A percentile compares a stretch with the other conserved stretches of the same genome.
Conservation (phyloP, 305 asterid species). For the Solanum hybrid region DNA sequence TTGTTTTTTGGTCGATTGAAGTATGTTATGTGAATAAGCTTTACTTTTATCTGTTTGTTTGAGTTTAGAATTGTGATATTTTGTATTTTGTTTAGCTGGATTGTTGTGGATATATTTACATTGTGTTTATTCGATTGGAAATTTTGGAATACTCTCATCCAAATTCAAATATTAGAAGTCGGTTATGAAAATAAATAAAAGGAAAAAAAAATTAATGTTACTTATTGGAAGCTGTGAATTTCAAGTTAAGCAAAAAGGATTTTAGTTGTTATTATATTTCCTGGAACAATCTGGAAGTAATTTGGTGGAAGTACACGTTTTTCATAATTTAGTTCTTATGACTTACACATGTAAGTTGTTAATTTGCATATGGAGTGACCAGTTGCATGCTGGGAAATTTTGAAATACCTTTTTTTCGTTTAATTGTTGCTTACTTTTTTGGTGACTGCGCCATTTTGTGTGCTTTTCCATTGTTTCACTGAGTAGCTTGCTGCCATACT, state of each 20-base stretch:
- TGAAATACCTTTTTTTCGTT: not conserved
- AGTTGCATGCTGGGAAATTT: not conserved
- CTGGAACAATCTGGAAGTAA: not conserved
- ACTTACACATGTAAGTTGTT: not conserved
- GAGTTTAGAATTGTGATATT: not conserved
- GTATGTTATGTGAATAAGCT: not conserved
- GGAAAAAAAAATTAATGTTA: not conserved
- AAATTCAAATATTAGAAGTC: not conserved
- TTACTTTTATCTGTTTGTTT: not conserved
- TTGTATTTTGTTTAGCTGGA: not conserved
- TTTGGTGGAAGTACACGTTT: not conserved
- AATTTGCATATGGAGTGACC: not conserved
- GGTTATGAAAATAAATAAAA: not conserved
- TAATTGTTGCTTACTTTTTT: not conserved
- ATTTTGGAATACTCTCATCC: not conserved
- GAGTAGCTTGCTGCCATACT: not conserved
- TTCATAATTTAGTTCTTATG: not conserved
- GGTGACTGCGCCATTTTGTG: not conserved
- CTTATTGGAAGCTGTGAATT: not conserved
- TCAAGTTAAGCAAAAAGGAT: not conserved
- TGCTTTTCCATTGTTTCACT: not conserved
- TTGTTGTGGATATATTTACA: not conserved
- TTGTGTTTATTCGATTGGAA: not conserved
- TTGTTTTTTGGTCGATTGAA: not conserved
- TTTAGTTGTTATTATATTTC: not conserved